Base-by-base conservation (phyloP, 2,329 filamentous ascomycete species). In the Pseudonectria buxi region DNA sequence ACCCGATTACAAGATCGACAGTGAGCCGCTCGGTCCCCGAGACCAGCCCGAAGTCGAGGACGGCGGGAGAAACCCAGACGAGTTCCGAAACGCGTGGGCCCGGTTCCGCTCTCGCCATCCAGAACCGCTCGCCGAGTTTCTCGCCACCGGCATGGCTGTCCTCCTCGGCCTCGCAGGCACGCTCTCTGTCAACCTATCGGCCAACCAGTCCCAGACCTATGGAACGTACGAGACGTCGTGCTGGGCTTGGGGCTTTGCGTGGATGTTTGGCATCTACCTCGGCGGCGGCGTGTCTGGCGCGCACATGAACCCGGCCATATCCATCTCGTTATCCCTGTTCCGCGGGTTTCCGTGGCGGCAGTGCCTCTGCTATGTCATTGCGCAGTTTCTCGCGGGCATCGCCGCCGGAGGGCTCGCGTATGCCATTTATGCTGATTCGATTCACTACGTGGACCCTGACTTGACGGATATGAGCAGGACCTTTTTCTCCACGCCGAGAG, bases 321-420 rank as follows among this genome's bases (percentile, higher is more conserved):
- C 60, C 2, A 49, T 63, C 11, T 52, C 53, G 1, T 36, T 64
- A 0, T 54, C 53, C 0, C 18, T 64, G 0, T 64, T 62, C 35
- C 56, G 61, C 4, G 58, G 59, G 0, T 64, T 63, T 12, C 59
- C 59, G 3, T 61, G 57, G 57, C 39, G 42, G 14, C 51, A 53
- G 10, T 63, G 61, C 12, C 32, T 37, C 14, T 26, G 52, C 10
- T 62, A 60, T 32, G 34, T 60, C 10, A 7, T 45, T 7, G 50
- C 49, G 4, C 58, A 61, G 41, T 51, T 61, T n/a, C 2, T 54
- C 6, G 57, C 50, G 6, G 46, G 51, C n/a, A 43, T 59, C 7
- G 46, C 42, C 3, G 58, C 55, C 1, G 56, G 45, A 1, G 54
- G 50, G 2, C 43, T 60, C 1, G 57, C 55, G 2, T 60, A 52